Conservation (phyloP, 164 flowering plant species). For the Vitis cinerea region DNA sequence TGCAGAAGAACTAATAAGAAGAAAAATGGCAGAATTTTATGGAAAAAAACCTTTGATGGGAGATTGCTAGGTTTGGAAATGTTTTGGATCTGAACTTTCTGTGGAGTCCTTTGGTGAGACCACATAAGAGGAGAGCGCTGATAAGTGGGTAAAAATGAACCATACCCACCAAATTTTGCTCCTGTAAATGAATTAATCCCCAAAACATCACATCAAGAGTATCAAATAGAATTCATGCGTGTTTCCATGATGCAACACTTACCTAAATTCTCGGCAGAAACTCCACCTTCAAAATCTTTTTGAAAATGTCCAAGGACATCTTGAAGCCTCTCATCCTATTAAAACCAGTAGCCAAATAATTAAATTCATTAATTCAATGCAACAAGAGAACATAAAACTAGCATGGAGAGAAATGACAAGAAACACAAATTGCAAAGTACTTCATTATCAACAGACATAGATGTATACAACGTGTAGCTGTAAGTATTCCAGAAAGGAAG, state of each 20-base stretch:
- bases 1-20: not conserved
- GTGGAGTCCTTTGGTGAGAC: constrained; percentile 46
- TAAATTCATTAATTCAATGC: too few species aligned
- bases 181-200: constrained; percentile 29
- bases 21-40: not conserved
- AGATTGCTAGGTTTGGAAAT: constrained; percentile 36
- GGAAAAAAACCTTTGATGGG: constrained; percentile 43
- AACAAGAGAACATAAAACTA: too few species aligned
- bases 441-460: too few species aligned
- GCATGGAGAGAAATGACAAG: too few species aligned
- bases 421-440: too few species aligned
- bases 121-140: constrained; percentile 48
- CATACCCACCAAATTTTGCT: constrained; percentile 70
- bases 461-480: too few species aligned
- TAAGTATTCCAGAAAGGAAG: too few species aligned
- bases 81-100: constrained; percentile 28
- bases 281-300: constrained; percentile 76
- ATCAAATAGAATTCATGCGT: not conserved
- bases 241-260: constrained; percentile 20
- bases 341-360: too few species aligned
- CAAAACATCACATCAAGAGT: not conserved
- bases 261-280: constrained; percentile 75
- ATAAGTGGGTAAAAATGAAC: constrained; percentile 67
- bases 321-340: constrained; percentile 64
- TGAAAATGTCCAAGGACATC: constrained; percentile 65